These are phyloP conservation scores for Pilatotrama ljubarskyi DNA, from an alignment of 768 basidiomycete genomes.

Conservation along the genomic window DNA sequence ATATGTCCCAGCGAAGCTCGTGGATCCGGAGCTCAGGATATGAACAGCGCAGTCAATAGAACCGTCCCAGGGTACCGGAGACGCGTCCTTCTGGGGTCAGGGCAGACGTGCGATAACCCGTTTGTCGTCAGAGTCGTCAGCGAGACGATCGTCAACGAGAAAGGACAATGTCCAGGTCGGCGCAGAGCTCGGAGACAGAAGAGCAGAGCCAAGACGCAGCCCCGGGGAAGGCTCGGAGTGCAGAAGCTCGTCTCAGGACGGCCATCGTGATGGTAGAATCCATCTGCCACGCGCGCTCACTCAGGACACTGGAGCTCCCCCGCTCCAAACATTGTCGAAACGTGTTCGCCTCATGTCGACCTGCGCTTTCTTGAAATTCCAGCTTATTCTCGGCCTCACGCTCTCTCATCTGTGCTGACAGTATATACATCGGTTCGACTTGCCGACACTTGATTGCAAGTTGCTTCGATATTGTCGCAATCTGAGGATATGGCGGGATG, in stretches of 20 bases:
- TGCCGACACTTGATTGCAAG: too few relatives aligned
- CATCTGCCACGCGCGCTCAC: background rate
- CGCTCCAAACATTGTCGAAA: constrained; percentile 1
- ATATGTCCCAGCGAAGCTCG: constrained; percentile 14
- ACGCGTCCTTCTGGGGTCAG: constrained; percentile 3
- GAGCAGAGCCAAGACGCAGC: background rate
- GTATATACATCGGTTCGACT: too few relatives aligned
- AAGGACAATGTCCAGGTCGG: background rate
- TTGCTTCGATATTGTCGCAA: too few relatives aligned
- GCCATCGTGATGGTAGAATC: background rate
- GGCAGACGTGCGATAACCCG: background rate
- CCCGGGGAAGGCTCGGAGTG: background rate
- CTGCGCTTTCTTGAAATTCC: background rate
- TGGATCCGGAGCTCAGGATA: constrained; percentile 4
- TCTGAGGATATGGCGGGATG: background rate
- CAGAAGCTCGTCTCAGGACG: background rate
- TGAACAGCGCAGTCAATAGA: constrained; percentile 1
- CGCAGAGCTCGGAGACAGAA: background rate
- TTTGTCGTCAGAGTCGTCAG: constrained; percentile 1
- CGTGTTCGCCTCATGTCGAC: constrained; percentile 15
- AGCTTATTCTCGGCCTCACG: background rate
- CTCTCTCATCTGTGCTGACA: too few relatives aligned
- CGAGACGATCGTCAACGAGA: background rate
- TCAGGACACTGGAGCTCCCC: constrained; percentile 3
- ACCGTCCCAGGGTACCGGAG: constrained; percentile 3